phyloP scores from a whole-genome alignment of 2,329 filamentous ascomycete genomes.

The Mariannaea sp. region DNA sequence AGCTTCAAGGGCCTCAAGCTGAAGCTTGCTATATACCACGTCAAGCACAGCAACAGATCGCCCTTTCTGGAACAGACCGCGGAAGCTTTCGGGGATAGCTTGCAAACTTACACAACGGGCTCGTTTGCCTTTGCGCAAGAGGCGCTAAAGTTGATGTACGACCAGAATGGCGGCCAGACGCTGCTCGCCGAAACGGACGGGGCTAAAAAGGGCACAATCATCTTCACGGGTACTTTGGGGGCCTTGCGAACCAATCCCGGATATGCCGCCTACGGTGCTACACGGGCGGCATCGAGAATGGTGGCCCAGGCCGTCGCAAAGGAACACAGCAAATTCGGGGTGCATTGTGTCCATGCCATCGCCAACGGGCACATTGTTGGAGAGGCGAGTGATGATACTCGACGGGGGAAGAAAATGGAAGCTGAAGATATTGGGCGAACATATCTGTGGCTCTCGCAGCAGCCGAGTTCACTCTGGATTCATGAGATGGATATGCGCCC shows the following conservation, averaged over 20 bases:
- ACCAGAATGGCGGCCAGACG: conserved; percentile 53
- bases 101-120: conserved; percentile 59
- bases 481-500: conserved; percentile 31
- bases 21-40: conserved; percentile 57
- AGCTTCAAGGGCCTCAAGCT: conserved; percentile 57
- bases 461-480: conserved; percentile 25
- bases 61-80: conserved; percentile 60
- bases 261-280: conserved; percentile 60
- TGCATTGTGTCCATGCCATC: conserved; percentile 64
- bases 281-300: conserved; percentile 56
- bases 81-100: conserved; percentile 51
- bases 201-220: conserved; percentile 60
- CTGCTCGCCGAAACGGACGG: conserved; percentile 49
- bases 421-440: conserved; percentile 62
- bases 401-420: conserved; percentile 59
- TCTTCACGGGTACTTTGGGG: conserved; percentile 61
- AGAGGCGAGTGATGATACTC: conserved; percentile 52
- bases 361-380: conserved; percentile 60
- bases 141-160: conserved; percentile 55
- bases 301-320: conserved; percentile 60
- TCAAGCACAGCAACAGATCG: conserved; percentile 60
- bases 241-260: conserved; percentile 58
- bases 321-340: conserved; percentile 60
- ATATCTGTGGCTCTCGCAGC: conserved; percentile 51
- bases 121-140: conserved; percentile 61